Evolutionary conservation across 2,329 filamentous ascomycete species (phyloP), one percentile per base, ranked within the genome.

Genomic region (Colletotrichum phormii): DNA sequence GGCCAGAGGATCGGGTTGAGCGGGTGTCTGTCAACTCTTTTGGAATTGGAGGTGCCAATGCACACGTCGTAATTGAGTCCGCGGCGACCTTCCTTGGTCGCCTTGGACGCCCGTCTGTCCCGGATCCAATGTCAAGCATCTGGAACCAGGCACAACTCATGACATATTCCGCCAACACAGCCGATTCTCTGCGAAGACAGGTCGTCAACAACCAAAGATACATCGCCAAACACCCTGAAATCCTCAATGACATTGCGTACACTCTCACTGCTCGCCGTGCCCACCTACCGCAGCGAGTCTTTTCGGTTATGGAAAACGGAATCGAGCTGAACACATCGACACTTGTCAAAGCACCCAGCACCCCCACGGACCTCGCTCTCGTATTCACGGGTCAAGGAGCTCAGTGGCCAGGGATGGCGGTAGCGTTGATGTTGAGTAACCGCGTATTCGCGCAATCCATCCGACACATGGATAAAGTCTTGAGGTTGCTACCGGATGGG

Each of bases 1-100:
- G 77, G 77, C 82, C 82, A 0, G 2, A 31, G 4, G 71, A 73
- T 18, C 65, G 77, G 5, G 5, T 13, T 0, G 76, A 79, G 53
- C 76, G 82, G 3, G 75, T 81, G 3, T 78, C 77, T 54, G 75
- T 85, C 57, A 84, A 84, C 74, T 79, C 76, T 0, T 85, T 84
- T 68, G 82, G 84, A 3, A 81, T 81, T 51, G 84, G 83, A 0
- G 83, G 84, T 0, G 71, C 80, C 9, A 84, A 84, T 60, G 82
- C 77, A 0, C 83, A 85, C 49, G 78, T 79, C 35, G 35, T 81
- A 31, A 31, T 82, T 5, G 76, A 78, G 5, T 71, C 76, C 0
- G 53, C 66, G 12, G 18, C 0, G 4, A 42, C 22, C 54, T 59
- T 60, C 51, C 11, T 49, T 8, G 29, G 54, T 31, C 49, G 29